Percentiles rank a stretch among this genome's conserved stretches.
Conservation (phyloP, 257 asterid genomes). For the Solanum corneliomulleri region DNA sequence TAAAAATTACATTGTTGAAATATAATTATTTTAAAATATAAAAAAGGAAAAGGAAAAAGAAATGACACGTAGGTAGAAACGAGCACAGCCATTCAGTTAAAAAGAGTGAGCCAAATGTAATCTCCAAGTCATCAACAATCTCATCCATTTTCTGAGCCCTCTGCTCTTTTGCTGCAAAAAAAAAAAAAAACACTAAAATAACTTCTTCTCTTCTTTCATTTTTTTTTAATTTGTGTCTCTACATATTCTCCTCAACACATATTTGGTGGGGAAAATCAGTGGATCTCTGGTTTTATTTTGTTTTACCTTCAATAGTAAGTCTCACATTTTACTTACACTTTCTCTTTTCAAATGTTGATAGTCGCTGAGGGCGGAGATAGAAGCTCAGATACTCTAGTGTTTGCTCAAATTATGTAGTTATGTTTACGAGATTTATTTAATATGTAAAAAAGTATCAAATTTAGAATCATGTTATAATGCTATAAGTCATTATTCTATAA, state of each 20-base stretch:
- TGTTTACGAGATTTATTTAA: no score
- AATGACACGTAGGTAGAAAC: not conserved
- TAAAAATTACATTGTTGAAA: no score
- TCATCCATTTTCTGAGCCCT: constrained; percentile 4
- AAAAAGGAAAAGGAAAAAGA: not conserved
- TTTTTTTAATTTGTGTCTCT: not conserved
- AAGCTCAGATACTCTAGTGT: not conserved
- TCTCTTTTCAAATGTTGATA: not conserved
- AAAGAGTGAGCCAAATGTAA: not conserved
- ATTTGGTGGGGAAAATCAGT: not conserved
- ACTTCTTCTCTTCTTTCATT: not conserved
- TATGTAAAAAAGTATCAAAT: not conserved
- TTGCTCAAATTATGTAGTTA: not conserved
- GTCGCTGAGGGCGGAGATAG: not conserved
- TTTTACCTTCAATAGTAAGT: not conserved
- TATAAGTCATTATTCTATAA: not conserved
- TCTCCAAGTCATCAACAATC: constrained; percentile 9
- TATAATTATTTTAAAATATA: no score
- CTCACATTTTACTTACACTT: not conserved
- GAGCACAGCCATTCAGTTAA: not conserved
- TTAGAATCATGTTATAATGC: not conserved
- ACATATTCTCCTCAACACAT: not conserved
- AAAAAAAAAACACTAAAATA: not conserved
- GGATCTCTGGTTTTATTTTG: not conserved
- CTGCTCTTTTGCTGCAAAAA: not conserved